Evolutionary conservation across 306 rosid species (phyloP), one percentile per base, ranked within the genome.

Genomic region (Styphnolobium japonicum): DNA sequence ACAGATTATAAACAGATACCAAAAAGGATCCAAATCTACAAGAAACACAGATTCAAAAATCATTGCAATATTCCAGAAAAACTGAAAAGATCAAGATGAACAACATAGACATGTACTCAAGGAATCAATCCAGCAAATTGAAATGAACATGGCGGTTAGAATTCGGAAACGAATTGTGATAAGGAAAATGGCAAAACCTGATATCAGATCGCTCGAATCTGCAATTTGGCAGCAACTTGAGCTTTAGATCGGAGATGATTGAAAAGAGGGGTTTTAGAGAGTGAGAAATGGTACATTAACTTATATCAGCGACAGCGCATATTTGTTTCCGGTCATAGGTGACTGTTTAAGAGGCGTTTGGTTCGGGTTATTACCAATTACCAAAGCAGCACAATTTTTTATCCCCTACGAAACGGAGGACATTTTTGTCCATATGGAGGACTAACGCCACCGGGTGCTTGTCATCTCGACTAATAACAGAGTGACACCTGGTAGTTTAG

Each of bases 221-320:
- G 83, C 71, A 23, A 73, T 65, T 61, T 40, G 78, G 69, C 71
- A 67, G 16, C 67, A 34, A 25, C 0, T 39, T 10, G 58, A 63
- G 29, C 36, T 81, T 81, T 27, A 53, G 88, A 85, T 85, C 86
- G 86, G 76, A 53, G 63, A 81, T 3, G 84, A n/a, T n/a, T n/a
- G n/a, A n/a, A n/a, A n/a, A n/a, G n/a, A 76, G 69, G 88, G 86
- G 86, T 78, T 85, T 85, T 67, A 78, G 85, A 67, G 78, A 73
- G 68, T 73, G 56, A 66, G 39, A 21, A 68, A 69, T 29, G 60
- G 79, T n/a, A 40, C 39, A 45, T 2, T 15, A n/a, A 11, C 7
- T 67, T 31, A 43, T 65, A 39, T 25, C 79, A 77, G 75, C 60
- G 31, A 16, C 79, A 77, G 75, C 60, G 31, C 40, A 25, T 45